Evolutionary conservation across 78 protist genomes (phyloP), one percentile per base, ranked within the genome.

Genomic region (Dictyostelium capitatum): DNA sequence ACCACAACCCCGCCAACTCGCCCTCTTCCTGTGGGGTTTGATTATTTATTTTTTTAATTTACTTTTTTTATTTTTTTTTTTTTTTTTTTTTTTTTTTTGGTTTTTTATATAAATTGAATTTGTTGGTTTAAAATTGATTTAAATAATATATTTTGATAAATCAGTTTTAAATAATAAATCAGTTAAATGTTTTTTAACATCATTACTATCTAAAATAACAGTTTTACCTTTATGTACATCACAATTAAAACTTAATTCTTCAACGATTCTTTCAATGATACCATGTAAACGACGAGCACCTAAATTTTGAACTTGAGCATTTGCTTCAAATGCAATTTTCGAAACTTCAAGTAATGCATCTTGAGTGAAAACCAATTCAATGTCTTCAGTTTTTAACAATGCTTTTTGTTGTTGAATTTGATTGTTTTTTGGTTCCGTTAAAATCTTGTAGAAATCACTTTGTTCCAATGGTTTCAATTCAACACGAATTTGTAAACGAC

Each of bases 251-350:
- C 94, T 79, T n/a, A 95, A 8, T 14, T 97, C 98, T 37, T 97
- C 98, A 17, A 96, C 82, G 1, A 97, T 82, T 41, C 80, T 46
- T 73, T 97, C 98, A 43, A 96, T 51, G 54, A 97, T 48, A 51
- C 98, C 97, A 75, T 89, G 94, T 20, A 98, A 79, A 48, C 99
- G 62, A 56, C 99, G 89, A 0, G 98, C 98, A 53, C 99, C 99
- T n/a, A 97, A 95, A 75, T 98, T 97, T 37, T 97, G 97, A 30
- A 96, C 95, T 37, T 92, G 87, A 19, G 94, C 79, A 65, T 98
- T 98, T 32, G 97, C 89, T 43, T 97, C 97, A 12, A 59, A 51
- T 25, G 97, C 95, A 9, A 96, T 67, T 15, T 89, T 56, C 53
- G 99, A 96, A 37, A 97, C 97, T 30, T 91, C 95, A 9, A 25